A percentile compares a stretch with the other conserved stretches of the same genome.
These are phyloP conservation scores for Graphilbum fragrans DNA, from an alignment of 2,329 filamentous ascomycete genomes.

Conservation along the genomic window DNA sequence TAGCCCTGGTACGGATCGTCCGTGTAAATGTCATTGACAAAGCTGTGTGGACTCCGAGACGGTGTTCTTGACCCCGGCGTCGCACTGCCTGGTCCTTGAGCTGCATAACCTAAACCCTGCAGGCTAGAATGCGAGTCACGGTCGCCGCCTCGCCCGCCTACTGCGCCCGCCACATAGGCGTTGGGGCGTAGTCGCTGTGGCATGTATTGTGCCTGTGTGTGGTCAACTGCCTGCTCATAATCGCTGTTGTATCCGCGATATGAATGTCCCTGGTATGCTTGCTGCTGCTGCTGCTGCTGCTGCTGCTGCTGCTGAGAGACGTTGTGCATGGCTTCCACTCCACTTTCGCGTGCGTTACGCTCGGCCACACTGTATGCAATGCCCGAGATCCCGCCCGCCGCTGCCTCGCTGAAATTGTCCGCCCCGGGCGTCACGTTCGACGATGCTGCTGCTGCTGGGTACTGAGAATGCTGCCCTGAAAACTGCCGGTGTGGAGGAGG, in stretches of 20 bases:
- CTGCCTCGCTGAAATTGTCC: slow-evolving; percentile 53
- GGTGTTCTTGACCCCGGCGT: slow-evolving; percentile 23
- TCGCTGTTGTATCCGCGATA: no score
- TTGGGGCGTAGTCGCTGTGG: slow-evolving; percentile 7
- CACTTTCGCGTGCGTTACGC: slow-evolving; percentile 51
- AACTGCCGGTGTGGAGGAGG: slow-evolving; percentile 10
- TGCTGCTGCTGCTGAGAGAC: slow-evolving; percentile 14
- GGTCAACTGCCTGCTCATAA: no score
- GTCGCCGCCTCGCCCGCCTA: slow-evolving; percentile 13
- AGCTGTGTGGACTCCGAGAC: slow-evolving; percentile 36
- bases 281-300: slow-evolving; percentile 5
- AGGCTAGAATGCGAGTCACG: slow-evolving; percentile 31
- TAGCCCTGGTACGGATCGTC: slow-evolving; percentile 58
- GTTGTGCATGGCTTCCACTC: slow-evolving; percentile 45
- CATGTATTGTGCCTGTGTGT: background rate
- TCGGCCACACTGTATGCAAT: slow-evolving; percentile 56
- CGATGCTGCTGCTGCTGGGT: no score
- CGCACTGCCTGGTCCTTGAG: slow-evolving; percentile 19
- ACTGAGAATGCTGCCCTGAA: background rate
- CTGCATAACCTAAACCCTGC: slow-evolving; percentile 23
- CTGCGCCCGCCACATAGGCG: slow-evolving; percentile 8
- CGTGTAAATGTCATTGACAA: slow-evolving; percentile 33
- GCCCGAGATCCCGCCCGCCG: slow-evolving; percentile 54
- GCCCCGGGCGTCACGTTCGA: slow-evolving; percentile 45
- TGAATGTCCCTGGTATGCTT: no score